Evolutionary conservation across 1,139 yeast genomes (phyloP), one percentile per base, ranked within the genome.

Genomic region (Blastobotrys buckinghamii): DNA sequence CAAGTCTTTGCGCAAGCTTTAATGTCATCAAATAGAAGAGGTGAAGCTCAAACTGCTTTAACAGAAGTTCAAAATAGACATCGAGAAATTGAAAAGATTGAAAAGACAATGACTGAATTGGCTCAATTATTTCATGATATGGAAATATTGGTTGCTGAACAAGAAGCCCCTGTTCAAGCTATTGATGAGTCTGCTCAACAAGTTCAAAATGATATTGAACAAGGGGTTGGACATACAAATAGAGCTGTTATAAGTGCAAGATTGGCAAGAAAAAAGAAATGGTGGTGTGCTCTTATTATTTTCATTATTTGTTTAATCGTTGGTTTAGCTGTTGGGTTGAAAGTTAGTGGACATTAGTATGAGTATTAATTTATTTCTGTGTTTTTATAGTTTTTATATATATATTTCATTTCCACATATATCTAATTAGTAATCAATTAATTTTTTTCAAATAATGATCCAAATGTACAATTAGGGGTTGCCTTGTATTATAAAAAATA

Each of bases 1-100:
- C 97, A 90, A 70, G 85, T 89, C 62, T 92, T 92, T 72, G 90
- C 94, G 55, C 96, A 89, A 70, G 97, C 97, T 15, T 76, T 92
- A 58, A 74, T 88, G 76, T 88, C 84, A 71, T 84, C 95, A 50
- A 87, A 88, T 68, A 83, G 97, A 71, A 82, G 95, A 63, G 98
- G 98, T 59, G 96, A 92, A 70, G 97, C 98, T 46, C 81, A 95
- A 67, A 81, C 96, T 33, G 98, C 95, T 2, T 77, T 92, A 61
- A 86, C 88, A 61, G 98, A 94, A 70, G 98, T 94, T 49, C 97
- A 92, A 71, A 82, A 87, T 42, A 84, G 99, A 73, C 98, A 94
- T 73, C 84, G 87, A 64, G 98, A 92, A 72, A 81, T 94, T 66
- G 84, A 88, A 72, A 87, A 89, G 73, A 84, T 94, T 69, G 97